Evolutionary conservation across 169 alveolate genomes (phyloP).

Genomic region (Eimeria acervulina): DNA sequence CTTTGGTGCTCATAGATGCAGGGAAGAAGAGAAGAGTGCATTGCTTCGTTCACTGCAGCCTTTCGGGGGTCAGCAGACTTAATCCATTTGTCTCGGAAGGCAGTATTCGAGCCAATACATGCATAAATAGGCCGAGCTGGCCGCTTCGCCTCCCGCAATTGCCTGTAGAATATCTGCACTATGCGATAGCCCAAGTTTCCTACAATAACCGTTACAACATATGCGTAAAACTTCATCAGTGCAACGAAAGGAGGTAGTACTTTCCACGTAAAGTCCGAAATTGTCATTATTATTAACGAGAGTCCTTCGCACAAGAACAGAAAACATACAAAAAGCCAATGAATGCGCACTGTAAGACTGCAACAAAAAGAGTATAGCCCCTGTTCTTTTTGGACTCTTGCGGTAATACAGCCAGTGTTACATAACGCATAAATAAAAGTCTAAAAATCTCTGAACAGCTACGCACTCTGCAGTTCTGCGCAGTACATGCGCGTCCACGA

Average conservation of each 20-base stretch:
- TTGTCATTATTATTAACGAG: background rate
- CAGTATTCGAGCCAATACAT: background rate
- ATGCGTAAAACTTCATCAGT: background rate
- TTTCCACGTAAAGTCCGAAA: constrained; percentile 41
- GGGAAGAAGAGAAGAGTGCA: background rate
- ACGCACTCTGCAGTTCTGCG: background rate
- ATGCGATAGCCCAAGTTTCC: constrained; percentile 51
- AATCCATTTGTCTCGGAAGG: background rate
- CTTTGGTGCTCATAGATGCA: background rate
- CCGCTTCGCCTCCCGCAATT: constrained; percentile 57
- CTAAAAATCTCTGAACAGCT: background rate
- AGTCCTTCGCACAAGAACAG: constrained; percentile 42
- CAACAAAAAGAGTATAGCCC: background rate
- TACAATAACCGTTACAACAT: background rate
- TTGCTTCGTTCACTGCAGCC: constrained; percentile 1
- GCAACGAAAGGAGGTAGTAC: constrained; percentile 36
- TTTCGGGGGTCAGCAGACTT: background rate
- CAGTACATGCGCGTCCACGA: background rate
- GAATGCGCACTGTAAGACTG: background rate
- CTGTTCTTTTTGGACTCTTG: background rate
- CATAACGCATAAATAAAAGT: background rate
- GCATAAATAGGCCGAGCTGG: background rate
- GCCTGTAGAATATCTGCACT: constrained; percentile 48
- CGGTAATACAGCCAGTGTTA: background rate
- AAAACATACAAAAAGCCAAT: background rate